These are phyloP conservation scores for Hymenoscyphus occultus DNA, from an alignment of 2,329 filamentous ascomycete genomes.

Conservation along the genomic window DNA sequence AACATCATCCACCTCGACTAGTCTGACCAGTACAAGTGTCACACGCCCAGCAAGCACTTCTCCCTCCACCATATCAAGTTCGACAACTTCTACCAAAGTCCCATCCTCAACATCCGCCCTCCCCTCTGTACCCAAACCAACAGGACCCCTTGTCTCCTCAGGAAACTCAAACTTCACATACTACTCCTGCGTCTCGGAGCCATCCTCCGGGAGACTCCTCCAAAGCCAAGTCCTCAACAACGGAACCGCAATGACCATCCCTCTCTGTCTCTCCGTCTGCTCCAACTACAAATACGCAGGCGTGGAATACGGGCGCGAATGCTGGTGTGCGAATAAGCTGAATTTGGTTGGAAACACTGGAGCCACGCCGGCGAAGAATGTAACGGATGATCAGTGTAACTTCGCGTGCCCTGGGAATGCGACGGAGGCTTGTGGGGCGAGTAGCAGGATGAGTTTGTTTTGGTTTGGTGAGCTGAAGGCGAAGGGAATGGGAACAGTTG, in stretches of 20 bases:
- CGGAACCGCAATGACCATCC: constrained; percentile 35
- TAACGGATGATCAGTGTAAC: constrained; percentile 17
- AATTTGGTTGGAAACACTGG: constrained; percentile 8
- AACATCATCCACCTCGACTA: not conserved
- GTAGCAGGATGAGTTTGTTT: constrained; percentile 28
- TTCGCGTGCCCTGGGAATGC: constrained; percentile 22
- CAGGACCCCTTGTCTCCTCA: constrained; percentile 21
- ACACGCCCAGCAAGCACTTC: not conserved
- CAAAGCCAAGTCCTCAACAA: constrained; percentile 25
- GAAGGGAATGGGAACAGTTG: not conserved
- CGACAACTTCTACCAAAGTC: constrained; percentile 17
- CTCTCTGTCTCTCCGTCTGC: constrained; percentile 35
- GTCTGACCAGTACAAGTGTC: not conserved
- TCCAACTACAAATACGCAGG: constrained; percentile 38
- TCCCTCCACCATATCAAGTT: constrained; percentile 7
- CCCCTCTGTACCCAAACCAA: constrained; percentile 7
- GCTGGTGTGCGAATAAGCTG: constrained; percentile 40
- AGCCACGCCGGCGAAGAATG: constrained; percentile 9
- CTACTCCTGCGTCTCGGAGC: constrained; percentile 32
- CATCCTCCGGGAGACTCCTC: constrained; percentile 26
- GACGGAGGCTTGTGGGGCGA: constrained; percentile 36
- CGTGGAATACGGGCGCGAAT: constrained; percentile 41
- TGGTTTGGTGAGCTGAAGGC: constrained; percentile 21
- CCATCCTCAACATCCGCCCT: constrained; percentile 20
- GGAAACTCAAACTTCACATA: constrained; percentile 35